Conservation (phyloP, 441 rosid species). For the Pelargonium citronellum region DNA sequence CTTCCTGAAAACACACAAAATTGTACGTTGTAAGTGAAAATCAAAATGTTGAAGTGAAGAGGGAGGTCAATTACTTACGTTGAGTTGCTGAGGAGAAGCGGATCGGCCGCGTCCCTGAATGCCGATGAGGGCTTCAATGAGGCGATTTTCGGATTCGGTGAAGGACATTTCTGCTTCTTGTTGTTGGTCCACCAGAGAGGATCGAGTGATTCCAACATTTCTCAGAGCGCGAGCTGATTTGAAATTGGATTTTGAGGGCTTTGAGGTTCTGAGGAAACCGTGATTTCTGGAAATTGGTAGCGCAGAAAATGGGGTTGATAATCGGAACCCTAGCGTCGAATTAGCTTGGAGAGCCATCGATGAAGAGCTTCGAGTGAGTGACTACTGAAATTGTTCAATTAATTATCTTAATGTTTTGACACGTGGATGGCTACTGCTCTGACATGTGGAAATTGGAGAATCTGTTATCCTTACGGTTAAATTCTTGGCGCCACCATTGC, state of each 20-base stretch:
- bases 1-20: slow-evolving; percentile 40
- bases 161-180: slow-evolving; percentile 36
- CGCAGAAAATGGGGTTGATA: not conserved
- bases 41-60: not conserved
- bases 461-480: slow-evolving; percentile 7
- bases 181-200: slow-evolving; percentile 39
- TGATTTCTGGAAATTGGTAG: not conserved
- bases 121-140: slow-evolving; percentile 80
- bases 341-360: slow-evolving; percentile 4
- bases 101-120: slow-evolving; percentile 92
- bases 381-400: not conserved
- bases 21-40: not conserved
- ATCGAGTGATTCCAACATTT: slow-evolving; percentile 22
- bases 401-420: not conserved
- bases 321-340: slow-evolving; percentile 8
- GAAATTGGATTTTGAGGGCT: not conserved
- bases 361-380: not conserved
- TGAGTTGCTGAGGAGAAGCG: slow-evolving; percentile 68
- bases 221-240: slow-evolving; percentile 9
- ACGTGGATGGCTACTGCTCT: not conserved
- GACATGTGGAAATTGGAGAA: not conserved
- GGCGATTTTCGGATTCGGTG: slow-evolving; percentile 53
- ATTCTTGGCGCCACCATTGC: slow-evolving; percentile 8
- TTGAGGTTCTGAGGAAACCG: not conserved
- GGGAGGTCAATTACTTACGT: slow-evolving; percentile 26